These are phyloP conservation scores for Emergomyces africanus DNA, from an alignment of 2,329 filamentous ascomycete species.

Conservation along the genomic window DNA sequence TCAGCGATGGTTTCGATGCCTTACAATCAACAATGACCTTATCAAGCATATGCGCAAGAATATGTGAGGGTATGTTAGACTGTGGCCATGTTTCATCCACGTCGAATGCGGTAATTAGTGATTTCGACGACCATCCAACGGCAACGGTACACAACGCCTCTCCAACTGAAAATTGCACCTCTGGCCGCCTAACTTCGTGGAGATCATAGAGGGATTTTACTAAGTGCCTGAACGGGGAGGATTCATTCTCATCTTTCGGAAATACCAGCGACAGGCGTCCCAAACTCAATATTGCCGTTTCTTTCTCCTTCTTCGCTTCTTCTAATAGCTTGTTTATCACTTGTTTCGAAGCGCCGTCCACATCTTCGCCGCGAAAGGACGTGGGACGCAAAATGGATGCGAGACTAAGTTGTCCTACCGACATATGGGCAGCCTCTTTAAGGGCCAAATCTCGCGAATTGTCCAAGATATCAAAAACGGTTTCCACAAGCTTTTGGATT, in stretches of 20 bases:
- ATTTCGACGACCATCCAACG: slow-evolving; percentile 71
- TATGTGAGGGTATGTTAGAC: slow-evolving; percentile 22
- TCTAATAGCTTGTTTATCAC: slow-evolving; percentile 52
- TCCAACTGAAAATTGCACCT: slow-evolving; percentile 82
- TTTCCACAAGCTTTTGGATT: slow-evolving; percentile 31
- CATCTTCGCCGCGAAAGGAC: slow-evolving; percentile 16
- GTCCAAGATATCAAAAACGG: slow-evolving; percentile 40
- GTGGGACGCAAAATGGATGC: slow-evolving; percentile 38
- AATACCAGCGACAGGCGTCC: slow-evolving; percentile 57
- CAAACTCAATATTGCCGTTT: slow-evolving; percentile 66
- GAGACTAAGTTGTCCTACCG: slow-evolving; percentile 50
- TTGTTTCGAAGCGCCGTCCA: slow-evolving; percentile 22
- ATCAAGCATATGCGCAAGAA: slow-evolving; percentile 48
- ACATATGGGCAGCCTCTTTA: slow-evolving; percentile 43
- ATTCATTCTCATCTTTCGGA: slow-evolving; percentile 22
- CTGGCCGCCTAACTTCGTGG: slow-evolving; percentile 72
- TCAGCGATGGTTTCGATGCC: slow-evolving; percentile 73
- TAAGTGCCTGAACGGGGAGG: slow-evolving; percentile 35
- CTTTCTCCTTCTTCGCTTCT: slow-evolving; percentile 66
- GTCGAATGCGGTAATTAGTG: slow-evolving; percentile 61
- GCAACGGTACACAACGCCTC: slow-evolving; percentile 72
- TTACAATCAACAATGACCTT: slow-evolving; percentile 67
- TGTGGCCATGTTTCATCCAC: slow-evolving; percentile 45
- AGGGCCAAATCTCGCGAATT: slow-evolving; percentile 43
- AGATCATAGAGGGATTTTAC: slow-evolving; percentile 59